These are phyloP conservation scores for Cicer chorassanicum DNA, from an alignment of 306 rosid genomes.

Conservation along the genomic window DNA sequence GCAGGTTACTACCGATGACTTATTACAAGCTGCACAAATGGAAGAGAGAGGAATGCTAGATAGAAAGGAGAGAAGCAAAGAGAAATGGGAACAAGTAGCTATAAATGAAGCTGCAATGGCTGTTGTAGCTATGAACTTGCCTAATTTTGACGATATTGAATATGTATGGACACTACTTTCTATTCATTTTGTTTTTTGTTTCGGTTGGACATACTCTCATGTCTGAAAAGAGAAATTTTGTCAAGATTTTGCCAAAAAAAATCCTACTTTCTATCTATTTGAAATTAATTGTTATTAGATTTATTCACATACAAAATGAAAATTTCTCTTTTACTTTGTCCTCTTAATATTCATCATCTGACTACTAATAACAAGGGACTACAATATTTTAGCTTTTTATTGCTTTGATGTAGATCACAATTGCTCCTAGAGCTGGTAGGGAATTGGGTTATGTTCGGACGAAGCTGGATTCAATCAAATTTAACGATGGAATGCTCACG, in stretches of 20 bases:
- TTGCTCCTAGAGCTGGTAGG: conserved; percentile 99
- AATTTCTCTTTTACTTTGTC: neutral
- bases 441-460: conserved; percentile 94
- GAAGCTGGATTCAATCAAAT: conserved; percentile 82
- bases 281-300: conserved; percentile 1
- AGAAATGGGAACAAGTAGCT: conserved; percentile 92
- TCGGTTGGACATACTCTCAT: conserved; percentile 15
- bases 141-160: conserved; percentile 80
- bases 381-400: conserved; percentile 30
- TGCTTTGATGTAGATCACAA: conserved; percentile 73
- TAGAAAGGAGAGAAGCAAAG: conserved; percentile 83
- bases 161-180: conserved; percentile 67
- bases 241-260: neutral
- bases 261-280: neutral
- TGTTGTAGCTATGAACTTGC: conserved; percentile 86
- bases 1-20: conserved; percentile 95
- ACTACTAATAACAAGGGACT: conserved; percentile 11
- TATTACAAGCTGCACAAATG: conserved; percentile 99
- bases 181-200: conserved; percentile 22
- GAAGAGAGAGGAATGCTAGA: conserved; percentile 99
- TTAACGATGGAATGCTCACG: conserved; percentile 88
- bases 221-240: conserved; percentile 4
- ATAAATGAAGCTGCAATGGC: conserved; percentile 95
- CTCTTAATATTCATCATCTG: conserved; percentile 31
- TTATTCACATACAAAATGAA: neutral